These are phyloP conservation scores for Aspergillus fischeri DNA, from an alignment of 2,329 filamentous ascomycete species.

Conservation along the genomic window DNA sequence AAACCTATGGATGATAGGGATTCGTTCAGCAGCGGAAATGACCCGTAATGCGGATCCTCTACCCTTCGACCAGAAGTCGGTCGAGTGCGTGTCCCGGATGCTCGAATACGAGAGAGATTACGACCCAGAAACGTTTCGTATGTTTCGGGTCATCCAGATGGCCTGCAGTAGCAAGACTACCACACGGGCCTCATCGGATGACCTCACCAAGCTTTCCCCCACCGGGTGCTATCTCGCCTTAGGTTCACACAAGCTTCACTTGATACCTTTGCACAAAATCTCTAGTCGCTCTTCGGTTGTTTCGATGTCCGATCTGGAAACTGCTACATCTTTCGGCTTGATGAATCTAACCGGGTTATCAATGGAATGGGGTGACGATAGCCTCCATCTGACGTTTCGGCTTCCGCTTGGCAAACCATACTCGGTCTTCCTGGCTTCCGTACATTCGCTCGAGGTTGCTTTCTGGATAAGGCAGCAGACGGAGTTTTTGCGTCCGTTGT, in stretches of 20 bases:
- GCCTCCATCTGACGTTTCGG: constrained; percentile 62
- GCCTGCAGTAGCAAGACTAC: constrained; percentile 51
- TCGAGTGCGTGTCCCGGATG: constrained; percentile 59
- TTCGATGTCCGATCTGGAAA: constrained; percentile 48
- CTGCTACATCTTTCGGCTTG: constrained; percentile 57
- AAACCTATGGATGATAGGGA: constrained; percentile 60
- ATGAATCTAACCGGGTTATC: constrained; percentile 58
- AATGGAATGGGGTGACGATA: constrained; percentile 60
- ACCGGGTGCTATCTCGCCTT: constrained; percentile 66
- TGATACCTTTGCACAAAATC: constrained; percentile 61
- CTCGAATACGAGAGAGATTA: constrained; percentile 66
- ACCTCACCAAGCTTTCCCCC: constrained; percentile 61
- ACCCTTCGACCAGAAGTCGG: constrained; percentile 54
- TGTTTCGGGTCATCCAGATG: constrained; percentile 66
- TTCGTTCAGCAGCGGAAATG: constrained; percentile 57
- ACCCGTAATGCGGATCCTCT: constrained; percentile 49
- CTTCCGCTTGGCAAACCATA: constrained; percentile 54
- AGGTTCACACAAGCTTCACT: constrained; percentile 65
- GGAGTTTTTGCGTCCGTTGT: constrained; percentile 62
- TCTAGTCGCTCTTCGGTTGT: constrained; percentile 52
- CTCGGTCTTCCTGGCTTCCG: constrained; percentile 59
- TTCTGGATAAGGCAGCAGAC: constrained; percentile 58
- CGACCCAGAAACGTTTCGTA: constrained; percentile 61
- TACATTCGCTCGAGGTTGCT: constrained; percentile 61
- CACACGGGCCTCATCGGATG: constrained; percentile 59